Evolutionary conservation across 148 eudicot species (phyloP), one percentile per base, ranked within the genome.

Genomic region (Linanthus parryae): DNA sequence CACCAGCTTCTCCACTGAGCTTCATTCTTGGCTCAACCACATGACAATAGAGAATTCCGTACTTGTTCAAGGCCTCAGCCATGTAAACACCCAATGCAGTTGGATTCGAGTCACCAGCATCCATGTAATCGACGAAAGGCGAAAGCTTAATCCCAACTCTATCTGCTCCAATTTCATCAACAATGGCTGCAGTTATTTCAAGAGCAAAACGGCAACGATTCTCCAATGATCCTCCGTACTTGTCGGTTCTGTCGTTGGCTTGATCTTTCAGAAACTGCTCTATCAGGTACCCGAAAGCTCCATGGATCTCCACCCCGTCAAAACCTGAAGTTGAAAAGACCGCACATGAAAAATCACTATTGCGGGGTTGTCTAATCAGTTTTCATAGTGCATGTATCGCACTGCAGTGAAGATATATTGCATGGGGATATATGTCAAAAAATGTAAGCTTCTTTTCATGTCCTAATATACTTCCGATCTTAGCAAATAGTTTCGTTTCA

Each of bases 241-340:
- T n/a, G 51, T 78, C 83, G n/a, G 72, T 67, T 44, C 83, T 68
- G 22, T 74, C 77, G 40, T 76, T 76, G 43, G 68, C 74, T 11
- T 64, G 41, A 30, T 72, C 81, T 50, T 76, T 76, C 52, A 76
- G 26, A 44, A 76, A 76, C 25, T 76, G 81, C 3, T 76, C 81
- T 18, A 72, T 71, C 38, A 76, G 58, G 57, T 76, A 76, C 36
- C 81, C 81, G 20, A 71, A 54, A 44, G 81, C 81, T 11, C 80
- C 80, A 26, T 75, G 80, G 63, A 70, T 66, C 60, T 70, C 75
- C 20, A 70, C 69, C 14, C 75, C 75, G 16, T 75, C 80, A 59
- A 75, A 75, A 22, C 80, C 80, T 75, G 29, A 10, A 22, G 7
- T 28, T n/a, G 2, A 36, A 11, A 34, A n/a, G n/a, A n/a, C n/a